phyloP scores from a whole-genome alignment of 208 protist genomes.

The Leishmania mexicana region DNA sequence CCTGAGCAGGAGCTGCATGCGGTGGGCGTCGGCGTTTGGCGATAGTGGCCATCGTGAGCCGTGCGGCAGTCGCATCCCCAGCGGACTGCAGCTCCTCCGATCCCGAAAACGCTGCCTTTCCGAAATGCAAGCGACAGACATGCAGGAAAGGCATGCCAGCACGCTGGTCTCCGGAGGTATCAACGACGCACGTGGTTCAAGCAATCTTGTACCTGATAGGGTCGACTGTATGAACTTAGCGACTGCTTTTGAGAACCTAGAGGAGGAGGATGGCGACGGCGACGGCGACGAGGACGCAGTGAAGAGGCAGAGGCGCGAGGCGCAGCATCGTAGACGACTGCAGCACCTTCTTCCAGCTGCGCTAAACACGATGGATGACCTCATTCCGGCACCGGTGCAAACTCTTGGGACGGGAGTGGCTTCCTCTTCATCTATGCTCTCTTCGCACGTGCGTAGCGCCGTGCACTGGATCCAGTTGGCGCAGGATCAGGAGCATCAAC shows the following conservation, averaged over 20 bases:
- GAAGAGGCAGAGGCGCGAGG: constrained; percentile 30
- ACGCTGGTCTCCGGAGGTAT: background rate
- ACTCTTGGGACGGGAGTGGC: background rate
- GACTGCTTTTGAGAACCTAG: background rate
- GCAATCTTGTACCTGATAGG: background rate
- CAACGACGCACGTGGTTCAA: background rate
- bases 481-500: background rate
- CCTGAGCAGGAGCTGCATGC: too few species aligned
- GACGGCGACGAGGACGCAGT: background rate
- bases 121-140: constrained; percentile 51
- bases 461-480: background rate
- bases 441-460: background rate
- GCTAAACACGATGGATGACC: constrained; percentile 14
- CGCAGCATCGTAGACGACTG: constrained; percentile 3
- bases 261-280: background rate
- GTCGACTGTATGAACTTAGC: too few species aligned
- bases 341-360: constrained; percentile 12
- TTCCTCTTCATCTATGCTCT: background rate
- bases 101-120: constrained; percentile 74
- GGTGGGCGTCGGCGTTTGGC: background rate
- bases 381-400: constrained; percentile 21
- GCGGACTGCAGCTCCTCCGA: constrained; percentile 49
- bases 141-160: background rate
- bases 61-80: background rate
- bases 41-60: background rate